Base-by-base conservation (phyloP, 2,329 filamentous ascomycete species). In the Pestalotiopsis sp. region DNA sequence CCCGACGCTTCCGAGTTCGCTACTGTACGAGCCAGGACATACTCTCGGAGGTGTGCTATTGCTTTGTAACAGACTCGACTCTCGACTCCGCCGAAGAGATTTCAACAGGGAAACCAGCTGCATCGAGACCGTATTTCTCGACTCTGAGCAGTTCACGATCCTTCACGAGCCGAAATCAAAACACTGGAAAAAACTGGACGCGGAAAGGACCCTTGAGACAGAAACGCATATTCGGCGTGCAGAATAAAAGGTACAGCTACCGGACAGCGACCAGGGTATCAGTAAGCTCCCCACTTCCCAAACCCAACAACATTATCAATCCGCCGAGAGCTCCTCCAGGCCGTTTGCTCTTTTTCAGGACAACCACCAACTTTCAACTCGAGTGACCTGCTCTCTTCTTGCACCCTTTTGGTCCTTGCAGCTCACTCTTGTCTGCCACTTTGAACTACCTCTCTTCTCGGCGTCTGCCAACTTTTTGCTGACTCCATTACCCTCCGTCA, bases 1-100 rank as follows among this genome's bases (percentile, higher is more conserved):
- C 66, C 66, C 66, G 66, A 39, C 58, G 39, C 57, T 67, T 67
- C 66, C 66, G 66, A 63, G 39, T 63, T 67, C 66, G 65, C 65
- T 66, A 45, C 14, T 25, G 20, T n/a, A 61, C 17, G 31, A 41
- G 36, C 61, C 61, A 63, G 61, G 36, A 41, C 39, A 41, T 49
- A 63, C 61, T 63, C 61, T 61, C 58, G 58, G 58, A 61, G 58
- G 11, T 61, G 23, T 23, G 14, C 11, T 36, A 17, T 61, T 61
- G 58, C 58, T 61, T 61, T 61, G 58, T 36, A 36, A 61, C 23
- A 36, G 31, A 31, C 9, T 20, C 12, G 41, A 49, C 13, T 36
- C 13, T 49, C 41, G 41, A 38, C 58, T 61, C 58, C 58, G 58
- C 58, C 27, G 58, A 36, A 61, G 31, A 61, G 58, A 61, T 61